Evolutionary conservation across 352 stramenopile genomes (phyloP), one percentile per base, ranked within the genome.

Genomic region (Phytophthora niederhauseri): DNA sequence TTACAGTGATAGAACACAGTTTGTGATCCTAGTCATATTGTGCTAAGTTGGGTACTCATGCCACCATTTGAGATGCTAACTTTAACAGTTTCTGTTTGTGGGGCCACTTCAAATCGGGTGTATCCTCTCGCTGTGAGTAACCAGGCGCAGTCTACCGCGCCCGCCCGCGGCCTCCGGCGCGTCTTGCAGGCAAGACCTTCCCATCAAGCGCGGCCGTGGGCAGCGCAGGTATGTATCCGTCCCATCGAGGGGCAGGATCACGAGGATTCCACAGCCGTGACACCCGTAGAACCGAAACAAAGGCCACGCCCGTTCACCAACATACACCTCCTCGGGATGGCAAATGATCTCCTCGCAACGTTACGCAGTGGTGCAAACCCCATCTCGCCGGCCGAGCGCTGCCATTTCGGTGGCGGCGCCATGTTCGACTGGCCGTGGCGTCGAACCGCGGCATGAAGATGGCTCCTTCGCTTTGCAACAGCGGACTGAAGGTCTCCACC

Each of bases 61-160:
- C 34, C 34, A 41, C 34, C 14, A 41, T 15, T 41, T 41, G 34
- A 41, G 34, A 30, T 30, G 2, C 26, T 28, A 28, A 28, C 26
- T 28, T 28, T 28, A 28, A 28, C 26, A 28, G 41, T 66, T 68
- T 63, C 28, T 43, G 31, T 76, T 61, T 62, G 56, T 11, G 19
- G 45, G 61, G 30, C 48, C 53, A 22, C 46, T 59, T 73, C 68
- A 72, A 65, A 75, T 76, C 68, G 53, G 34, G 38, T 64, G 68
- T 75, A 76, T 66, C 68, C 68, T 72, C 52, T 58, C 59, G 52
- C 19, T 38, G 55, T 52, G 49, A 61, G 57, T 61, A 61, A 17
- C 38, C 41, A 52, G 43, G 55, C 30, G 53, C 64, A 67, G 58
- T 58, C 50, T 43, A 57, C 57, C 15, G 43, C 60, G 38, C 7